Evolutionary conservation across 2,329 filamentous ascomycete genomes (phyloP).

Genomic region (Epichloe scottii): DNA sequence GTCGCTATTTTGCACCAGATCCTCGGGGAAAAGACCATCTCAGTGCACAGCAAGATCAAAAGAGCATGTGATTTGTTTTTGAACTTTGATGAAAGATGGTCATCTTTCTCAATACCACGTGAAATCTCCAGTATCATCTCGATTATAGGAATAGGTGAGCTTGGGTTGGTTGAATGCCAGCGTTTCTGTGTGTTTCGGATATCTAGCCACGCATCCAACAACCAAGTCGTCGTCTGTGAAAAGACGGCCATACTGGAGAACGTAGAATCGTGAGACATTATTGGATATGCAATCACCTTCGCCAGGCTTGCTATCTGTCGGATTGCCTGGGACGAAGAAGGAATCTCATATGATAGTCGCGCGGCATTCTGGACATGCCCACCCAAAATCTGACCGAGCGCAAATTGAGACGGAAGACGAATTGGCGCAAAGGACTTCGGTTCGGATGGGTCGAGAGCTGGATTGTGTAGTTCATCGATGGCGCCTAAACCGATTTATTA

Average conservation of each 20-base stretch:
- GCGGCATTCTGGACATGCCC: constrained; percentile 12
- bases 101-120: constrained; percentile 10
- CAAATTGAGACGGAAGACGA: constrained; percentile 26
- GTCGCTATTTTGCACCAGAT: constrained; percentile 17
- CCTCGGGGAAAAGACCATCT: constrained; percentile 23
- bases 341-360: constrained; percentile 28
- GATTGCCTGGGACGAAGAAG: constrained; percentile 29
- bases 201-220: constrained; percentile 35
- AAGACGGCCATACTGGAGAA: constrained; percentile 22
- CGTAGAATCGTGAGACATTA: constrained; percentile 21
- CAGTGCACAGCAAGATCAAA: constrained; percentile 29
- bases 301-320: constrained; percentile 33
- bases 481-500: constrained; percentile 17
- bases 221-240: constrained; percentile 32
- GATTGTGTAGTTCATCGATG: constrained; percentile 23
- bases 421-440: constrained; percentile 17
- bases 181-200: constrained; percentile 27
- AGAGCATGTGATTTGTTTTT: constrained; percentile 25
- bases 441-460: constrained; percentile 14
- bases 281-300: constrained; percentile 29
- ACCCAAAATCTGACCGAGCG: constrained; percentile 24
- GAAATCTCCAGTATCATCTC: constrained; percentile 24
- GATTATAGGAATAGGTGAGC: constrained; percentile 23
- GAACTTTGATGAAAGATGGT: constrained; percentile 11
- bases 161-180: constrained; percentile 20